Evolutionary conservation across 2,329 filamentous ascomycete species (phyloP), one percentile per base, ranked within the genome.

Genomic region (Beauveria brongniartii): DNA sequence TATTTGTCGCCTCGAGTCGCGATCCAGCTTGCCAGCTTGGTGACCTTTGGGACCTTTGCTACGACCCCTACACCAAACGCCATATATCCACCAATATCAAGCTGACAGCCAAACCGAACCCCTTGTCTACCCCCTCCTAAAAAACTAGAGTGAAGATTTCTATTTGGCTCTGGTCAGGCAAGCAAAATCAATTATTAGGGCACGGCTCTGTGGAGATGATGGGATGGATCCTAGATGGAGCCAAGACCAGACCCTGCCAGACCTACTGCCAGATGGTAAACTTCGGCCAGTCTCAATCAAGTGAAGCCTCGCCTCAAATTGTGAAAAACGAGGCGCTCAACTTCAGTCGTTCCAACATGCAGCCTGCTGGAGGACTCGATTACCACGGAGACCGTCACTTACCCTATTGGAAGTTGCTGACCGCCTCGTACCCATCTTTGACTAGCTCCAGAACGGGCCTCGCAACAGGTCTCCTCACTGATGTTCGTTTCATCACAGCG

Each of bases 211-310:
- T 51, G 55, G 46, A 51, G 14, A 51, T 51, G 46, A 58, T 22
- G 37, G 50, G 56, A 44, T 59, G 56, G 56, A 59, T 59, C 18
- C 34, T 7, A 59, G 56, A 59, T 53, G 56, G 56, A 59, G 37
- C 56, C 56, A 59, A 52, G 40, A 59, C 24, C 14, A 6, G 26
- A 59, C 47, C 55, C 55, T 59, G 47, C 48, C 37, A 43, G 47
- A 37, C 34, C 12, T 37, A 12, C 34, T 14, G 12, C 34, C 34
- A 37, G 24, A 50, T 40, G 26, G 55, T 58, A 14, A 56, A 18
- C 28, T 20, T 56, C 37, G 20, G 28, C 22, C 54, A 56, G 43
- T 37, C 12, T 28, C 24, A 43, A 22, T 41, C n/a, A 40, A 54
- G n/a, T 14, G 10, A 47, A 24, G 28, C 28, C 46, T 24, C 44